These are phyloP conservation scores for Exophiala calicioides DNA, from an alignment of 2,329 filamentous ascomycete genomes.

Conservation along the genomic window DNA sequence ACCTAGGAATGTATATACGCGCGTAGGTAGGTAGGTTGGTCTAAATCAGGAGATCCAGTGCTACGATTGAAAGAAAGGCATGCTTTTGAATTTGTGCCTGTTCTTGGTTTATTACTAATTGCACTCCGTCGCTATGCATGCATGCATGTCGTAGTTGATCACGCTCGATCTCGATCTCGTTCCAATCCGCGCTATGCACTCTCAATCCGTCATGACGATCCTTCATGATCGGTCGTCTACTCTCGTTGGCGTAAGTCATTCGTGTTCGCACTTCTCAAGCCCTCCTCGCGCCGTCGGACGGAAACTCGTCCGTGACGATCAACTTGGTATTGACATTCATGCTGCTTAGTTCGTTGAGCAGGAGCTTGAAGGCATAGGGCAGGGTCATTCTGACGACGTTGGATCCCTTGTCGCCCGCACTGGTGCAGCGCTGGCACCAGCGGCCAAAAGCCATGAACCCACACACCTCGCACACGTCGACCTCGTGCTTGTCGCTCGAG, in stretches of 20 bases:
- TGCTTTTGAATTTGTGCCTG: too few relatives aligned
- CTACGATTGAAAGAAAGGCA: too few relatives aligned
- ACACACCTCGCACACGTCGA: slow-evolving; percentile 92
- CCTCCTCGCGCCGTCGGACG: slow-evolving; percentile 41
- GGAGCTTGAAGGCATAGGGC: slow-evolving; percentile 93
- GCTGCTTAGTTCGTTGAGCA: slow-evolving; percentile 93
- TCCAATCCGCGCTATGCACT: neutral
- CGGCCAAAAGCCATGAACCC: slow-evolving; percentile 94
- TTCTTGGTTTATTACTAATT: too few relatives aligned
- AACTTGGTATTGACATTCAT: slow-evolving; percentile 98
- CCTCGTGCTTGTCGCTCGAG: slow-evolving; percentile 82
- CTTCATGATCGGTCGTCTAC: neutral
- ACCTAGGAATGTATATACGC: too few relatives aligned
- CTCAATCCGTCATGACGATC: neutral
- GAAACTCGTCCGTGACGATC: slow-evolving; percentile 92
- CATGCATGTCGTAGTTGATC: neutral
- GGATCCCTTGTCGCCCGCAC: slow-evolving; percentile 64
- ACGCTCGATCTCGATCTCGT: neutral
- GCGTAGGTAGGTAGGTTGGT: too few relatives aligned
- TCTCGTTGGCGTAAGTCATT: too few relatives aligned
- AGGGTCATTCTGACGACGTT: slow-evolving; percentile 91
- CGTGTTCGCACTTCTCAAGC: slow-evolving; percentile 6
- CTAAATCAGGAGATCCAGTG: too few relatives aligned
- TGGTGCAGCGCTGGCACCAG: slow-evolving; percentile 82
- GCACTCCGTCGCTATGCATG: slow-evolving; percentile 3